phyloP scores from a whole-genome alignment of 176 grass and related monocot species.

The Tuctoria greenei region DNA sequence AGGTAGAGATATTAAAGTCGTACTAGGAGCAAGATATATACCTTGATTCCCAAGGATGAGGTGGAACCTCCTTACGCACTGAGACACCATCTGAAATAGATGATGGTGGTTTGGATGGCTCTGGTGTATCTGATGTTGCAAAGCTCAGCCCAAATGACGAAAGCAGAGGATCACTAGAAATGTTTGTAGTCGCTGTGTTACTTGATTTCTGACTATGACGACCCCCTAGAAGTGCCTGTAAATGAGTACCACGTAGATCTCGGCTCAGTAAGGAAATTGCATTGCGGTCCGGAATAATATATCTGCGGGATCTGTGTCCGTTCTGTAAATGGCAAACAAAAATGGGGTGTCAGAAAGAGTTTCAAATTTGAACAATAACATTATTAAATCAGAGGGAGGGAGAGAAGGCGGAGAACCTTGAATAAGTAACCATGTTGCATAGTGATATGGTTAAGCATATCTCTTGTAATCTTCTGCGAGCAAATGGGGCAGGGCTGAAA shows the following conservation, averaged over 20 bases:
- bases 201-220: conserved; percentile 51
- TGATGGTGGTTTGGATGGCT: conserved; percentile 69
- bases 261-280: conserved; percentile 66
- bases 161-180: conserved; percentile 80
- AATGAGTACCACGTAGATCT: conserved; percentile 74
- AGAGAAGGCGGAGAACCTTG: conserved; percentile 58
- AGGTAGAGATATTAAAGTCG: not conserved
- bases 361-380: conserved; percentile 12
- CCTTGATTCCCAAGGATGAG: conserved; percentile 79
- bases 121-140: conserved; percentile 56
- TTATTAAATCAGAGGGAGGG: not conserved
- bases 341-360: conserved; percentile 33
- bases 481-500: conserved; percentile 94
- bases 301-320: conserved; percentile 58
- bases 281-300: conserved; percentile 67
- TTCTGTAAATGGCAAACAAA: conserved; percentile 65
- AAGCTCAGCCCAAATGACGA: conserved; percentile 74
- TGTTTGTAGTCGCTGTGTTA: conserved; percentile 53
- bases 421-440: conserved; percentile 87
- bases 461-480: conserved; percentile 87
- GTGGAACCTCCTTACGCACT: conserved; percentile 44
- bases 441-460: conserved; percentile 94
- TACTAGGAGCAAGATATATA: conserved; percentile 33
- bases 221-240: conserved; percentile 81
- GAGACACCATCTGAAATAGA: conserved; percentile 44